Conservation (phyloP, 2,329 filamentous ascomycete species). For the Pseudocercospora fijiensis region DNA sequence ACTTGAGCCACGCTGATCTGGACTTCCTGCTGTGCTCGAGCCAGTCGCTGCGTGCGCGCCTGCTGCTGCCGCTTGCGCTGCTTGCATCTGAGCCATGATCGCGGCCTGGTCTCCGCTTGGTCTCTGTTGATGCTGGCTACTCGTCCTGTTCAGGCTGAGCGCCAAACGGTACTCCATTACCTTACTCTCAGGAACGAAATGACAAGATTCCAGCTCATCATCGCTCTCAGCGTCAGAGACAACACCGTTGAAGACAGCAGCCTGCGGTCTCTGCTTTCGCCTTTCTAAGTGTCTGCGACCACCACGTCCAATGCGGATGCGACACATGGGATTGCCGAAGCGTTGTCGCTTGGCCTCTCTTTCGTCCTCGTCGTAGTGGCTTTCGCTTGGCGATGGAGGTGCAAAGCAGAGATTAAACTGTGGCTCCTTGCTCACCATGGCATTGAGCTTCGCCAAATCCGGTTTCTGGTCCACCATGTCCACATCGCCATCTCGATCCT, state of each 20-base stretch:
- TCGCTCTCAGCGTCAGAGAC: conserved; percentile 82
- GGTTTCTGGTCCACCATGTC: conserved; percentile 38
- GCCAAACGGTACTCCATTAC: conserved; percentile 68
- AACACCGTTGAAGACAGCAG: conserved; percentile 34
- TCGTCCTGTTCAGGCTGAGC: conserved; percentile 38
- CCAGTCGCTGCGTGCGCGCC: background rate
- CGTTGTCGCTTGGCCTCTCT: conserved; percentile 24
- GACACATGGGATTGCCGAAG: conserved; percentile 61
- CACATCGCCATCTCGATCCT: conserved; percentile 41
- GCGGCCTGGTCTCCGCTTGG: conserved; percentile 29
- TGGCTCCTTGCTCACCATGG: conserved; percentile 26
- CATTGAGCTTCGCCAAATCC: conserved; percentile 21
- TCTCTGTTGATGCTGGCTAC: conserved; percentile 15
- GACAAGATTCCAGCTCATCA: conserved; percentile 56
- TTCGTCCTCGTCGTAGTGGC: conserved; percentile 18
- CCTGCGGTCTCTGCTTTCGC: conserved; percentile 30
- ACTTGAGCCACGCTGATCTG: background rate
- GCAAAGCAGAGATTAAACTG: conserved; percentile 28
- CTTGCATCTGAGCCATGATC: conserved; percentile 22
- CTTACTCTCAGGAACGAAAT: conserved; percentile 43
- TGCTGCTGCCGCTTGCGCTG: conserved; percentile 17
- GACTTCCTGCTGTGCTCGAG: conserved; percentile 6
- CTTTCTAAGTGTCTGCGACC: conserved; percentile 84
- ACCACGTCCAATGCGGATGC: conserved; percentile 78
- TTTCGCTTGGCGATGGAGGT: conserved; percentile 14